Conservation (phyloP, 495 filamentous ascomycete species). For the Oleoguttula mirabilis region DNA sequence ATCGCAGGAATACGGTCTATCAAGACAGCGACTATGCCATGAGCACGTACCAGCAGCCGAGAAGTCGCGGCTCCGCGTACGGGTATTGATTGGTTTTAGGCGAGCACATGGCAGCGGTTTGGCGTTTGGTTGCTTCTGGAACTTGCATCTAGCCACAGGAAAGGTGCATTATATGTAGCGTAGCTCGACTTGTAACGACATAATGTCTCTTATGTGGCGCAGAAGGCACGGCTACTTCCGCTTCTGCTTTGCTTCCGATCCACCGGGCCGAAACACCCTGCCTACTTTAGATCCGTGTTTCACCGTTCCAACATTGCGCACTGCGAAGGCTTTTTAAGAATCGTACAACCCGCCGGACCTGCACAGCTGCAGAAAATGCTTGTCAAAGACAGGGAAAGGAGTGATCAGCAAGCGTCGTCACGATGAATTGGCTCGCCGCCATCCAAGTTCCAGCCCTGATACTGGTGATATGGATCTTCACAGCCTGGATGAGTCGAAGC, state of each 20-base stretch:
- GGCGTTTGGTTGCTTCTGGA: not conserved
- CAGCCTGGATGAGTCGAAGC: slow-evolving; percentile 40
- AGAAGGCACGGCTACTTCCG: no score
- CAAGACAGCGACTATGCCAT: slow-evolving; percentile 55
- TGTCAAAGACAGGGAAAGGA: no score
- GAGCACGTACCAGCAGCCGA: slow-evolving; percentile 45
- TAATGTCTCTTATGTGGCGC: not conserved
- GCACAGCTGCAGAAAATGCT: no score
- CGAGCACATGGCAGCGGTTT: not conserved
- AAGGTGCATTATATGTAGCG: no score
- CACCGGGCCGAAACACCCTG: no score
- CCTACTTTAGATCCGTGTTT: no score
- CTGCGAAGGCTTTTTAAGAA: no score
- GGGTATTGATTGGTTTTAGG: not conserved
- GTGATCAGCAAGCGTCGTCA: no score
- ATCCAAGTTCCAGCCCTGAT: slow-evolving; percentile 44
- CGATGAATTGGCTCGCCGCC: not conserved
- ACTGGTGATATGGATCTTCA: slow-evolving; percentile 44
- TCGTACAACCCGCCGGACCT: no score
- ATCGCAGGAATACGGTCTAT: slow-evolving; percentile 66
- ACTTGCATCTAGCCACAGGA: slow-evolving; percentile 1
- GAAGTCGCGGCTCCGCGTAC: slow-evolving; percentile 22
- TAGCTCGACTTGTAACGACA: not conserved
- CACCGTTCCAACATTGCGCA: no score
- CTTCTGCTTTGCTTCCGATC: no score